phyloP scores from a whole-genome alignment of 2,329 filamentous ascomycete genomes.

The Parastagonospora nodorum region DNA sequence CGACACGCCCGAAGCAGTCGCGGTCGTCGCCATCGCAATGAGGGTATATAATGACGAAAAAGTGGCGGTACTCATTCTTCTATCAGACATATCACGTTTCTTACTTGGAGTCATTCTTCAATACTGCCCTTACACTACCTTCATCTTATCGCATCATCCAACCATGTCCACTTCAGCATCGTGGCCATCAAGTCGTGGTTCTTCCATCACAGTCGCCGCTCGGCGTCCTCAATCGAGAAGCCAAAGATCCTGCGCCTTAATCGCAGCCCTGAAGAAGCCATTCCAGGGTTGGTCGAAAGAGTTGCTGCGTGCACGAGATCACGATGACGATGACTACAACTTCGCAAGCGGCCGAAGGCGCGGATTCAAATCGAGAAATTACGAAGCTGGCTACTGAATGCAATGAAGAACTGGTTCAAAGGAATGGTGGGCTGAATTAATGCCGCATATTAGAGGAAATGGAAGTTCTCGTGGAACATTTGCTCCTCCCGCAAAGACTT shows the following conservation, averaged over 20 bases:
- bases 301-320: conserved; percentile 37
- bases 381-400: conserved; percentile 5
- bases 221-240: conserved; percentile 1
- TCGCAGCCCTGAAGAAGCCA: conserved; percentile 36
- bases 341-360: conserved; percentile 33
- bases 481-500: too few relatives aligned
- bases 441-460: too few relatives aligned
- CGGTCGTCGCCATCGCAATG: too few relatives aligned
- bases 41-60: too few relatives aligned
- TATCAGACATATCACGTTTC: too few relatives aligned
- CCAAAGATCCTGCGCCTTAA: conserved; percentile 15
- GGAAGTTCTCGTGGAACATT: too few relatives aligned
- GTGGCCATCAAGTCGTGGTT: not conserved
- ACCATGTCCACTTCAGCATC: too few relatives aligned
- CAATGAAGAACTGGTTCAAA: not conserved
- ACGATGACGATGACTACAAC: conserved; percentile 45
- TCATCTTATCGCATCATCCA: conserved; percentile 5
- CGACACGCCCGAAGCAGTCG: too few relatives aligned
- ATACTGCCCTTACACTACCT: not conserved
- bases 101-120: too few relatives aligned
- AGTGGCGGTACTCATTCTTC: too few relatives aligned
- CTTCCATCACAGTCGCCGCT: conserved; percentile 6
- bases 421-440: not conserved
- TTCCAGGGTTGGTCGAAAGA: conserved; percentile 44
- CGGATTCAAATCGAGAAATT: conserved; percentile 13